Percentiles rank a stretch among this genome's conserved stretches.
Evolutionary conservation across 2,329 filamentous ascomycete species (phyloP).

Genomic region (Paecilomyces formosus): DNA sequence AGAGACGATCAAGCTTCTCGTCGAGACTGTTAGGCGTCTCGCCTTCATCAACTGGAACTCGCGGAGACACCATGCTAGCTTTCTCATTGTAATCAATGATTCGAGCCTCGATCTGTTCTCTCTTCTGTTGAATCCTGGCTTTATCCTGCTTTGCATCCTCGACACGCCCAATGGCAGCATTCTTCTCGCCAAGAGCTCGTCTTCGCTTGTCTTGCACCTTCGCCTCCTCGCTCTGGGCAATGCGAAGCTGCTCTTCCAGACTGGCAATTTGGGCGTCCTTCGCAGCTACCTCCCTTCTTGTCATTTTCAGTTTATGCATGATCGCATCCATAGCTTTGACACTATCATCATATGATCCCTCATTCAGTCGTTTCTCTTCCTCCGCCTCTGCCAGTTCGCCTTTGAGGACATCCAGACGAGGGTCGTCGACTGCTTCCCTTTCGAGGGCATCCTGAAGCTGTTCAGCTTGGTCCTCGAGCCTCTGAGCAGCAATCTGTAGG

Average conservation of each 20-base stretch:
- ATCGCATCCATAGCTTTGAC: conserved; percentile 36
- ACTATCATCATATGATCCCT: conserved; percentile 44
- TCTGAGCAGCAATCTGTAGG: conserved; percentile 52
- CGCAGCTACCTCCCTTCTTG: conserved; percentile 26
- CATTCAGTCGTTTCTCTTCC: conserved; percentile 35
- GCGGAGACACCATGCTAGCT: conserved; percentile 48
- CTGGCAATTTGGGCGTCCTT: conserved; percentile 28
- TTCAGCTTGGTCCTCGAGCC: conserved; percentile 54
- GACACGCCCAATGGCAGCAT: conserved; percentile 48
- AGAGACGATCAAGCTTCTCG: conserved; percentile 44
- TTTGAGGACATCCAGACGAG: conserved; percentile 53
- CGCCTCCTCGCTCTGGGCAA: conserved; percentile 49
- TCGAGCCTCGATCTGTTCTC: conserved; percentile 38
- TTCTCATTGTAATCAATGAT: conserved; percentile 50
- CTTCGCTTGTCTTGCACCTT: conserved; percentile 43
- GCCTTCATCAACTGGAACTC: conserved; percentile 56
- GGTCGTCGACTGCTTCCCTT: conserved; percentile 55
- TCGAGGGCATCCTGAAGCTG: conserved; percentile 61
- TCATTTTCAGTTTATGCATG: conserved; percentile 28
- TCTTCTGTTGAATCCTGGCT: conserved; percentile 39
- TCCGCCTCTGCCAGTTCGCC: conserved; percentile 51
- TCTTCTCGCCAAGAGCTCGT: conserved; percentile 55
- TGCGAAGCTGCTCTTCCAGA: conserved; percentile 41
- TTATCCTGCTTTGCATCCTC: conserved; percentile 44
- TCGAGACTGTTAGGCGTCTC: conserved; percentile 53